Evolutionary conservation across 2,329 filamentous ascomycete genomes (phyloP), one percentile per base, ranked within the genome.

Genomic region (Colletotrichum viniferum): DNA sequence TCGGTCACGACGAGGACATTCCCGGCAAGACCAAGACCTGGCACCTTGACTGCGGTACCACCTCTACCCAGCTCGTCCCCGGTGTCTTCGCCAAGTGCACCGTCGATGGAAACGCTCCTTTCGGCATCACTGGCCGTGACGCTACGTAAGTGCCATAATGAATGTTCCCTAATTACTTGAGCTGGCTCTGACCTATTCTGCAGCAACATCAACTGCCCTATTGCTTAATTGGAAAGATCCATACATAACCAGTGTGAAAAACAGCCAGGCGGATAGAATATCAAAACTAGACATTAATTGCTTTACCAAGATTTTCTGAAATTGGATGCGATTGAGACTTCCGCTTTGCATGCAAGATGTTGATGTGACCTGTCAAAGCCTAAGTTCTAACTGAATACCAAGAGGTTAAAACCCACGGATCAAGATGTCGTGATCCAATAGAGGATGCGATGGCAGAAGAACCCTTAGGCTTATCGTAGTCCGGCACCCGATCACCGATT

Each of bases 1-100:
- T 73, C n/a, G 73, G 73, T 26, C 55, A 60, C 43, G 62, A 68
- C 7, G 48, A 58, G 4, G 34, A 73, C 28, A 28, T 60, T 12
- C 7, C 32, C 12, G 63, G 70, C 58, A 7, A 36, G 5, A 62
- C n/a, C 34, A 73, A 73, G 38, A 68, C 43, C 32, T 72, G n/a
- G 18, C n/a, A 24, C 43, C 56, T 75, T 34, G 56, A 75, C 63
- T 73, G 69, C 34, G 63, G 63, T 12, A 73, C 73, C 24, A 75
- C 69, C 21, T 73, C 69, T 5, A 3, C 5, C 9, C 73, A 36
- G 18, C 13, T 73, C 8, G 32, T 73, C 43, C 28, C 28, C 4
- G 48, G 24, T 32, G 83, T 75, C 7, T 75, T 60, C 13, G 73
- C 69, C 43, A 73, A 68, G 34, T 75, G 73, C 63, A 60, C 32